These are phyloP conservation scores for Aspergillus terreus DNA, from an alignment of 2,329 filamentous ascomycete species.

Conservation along the genomic window DNA sequence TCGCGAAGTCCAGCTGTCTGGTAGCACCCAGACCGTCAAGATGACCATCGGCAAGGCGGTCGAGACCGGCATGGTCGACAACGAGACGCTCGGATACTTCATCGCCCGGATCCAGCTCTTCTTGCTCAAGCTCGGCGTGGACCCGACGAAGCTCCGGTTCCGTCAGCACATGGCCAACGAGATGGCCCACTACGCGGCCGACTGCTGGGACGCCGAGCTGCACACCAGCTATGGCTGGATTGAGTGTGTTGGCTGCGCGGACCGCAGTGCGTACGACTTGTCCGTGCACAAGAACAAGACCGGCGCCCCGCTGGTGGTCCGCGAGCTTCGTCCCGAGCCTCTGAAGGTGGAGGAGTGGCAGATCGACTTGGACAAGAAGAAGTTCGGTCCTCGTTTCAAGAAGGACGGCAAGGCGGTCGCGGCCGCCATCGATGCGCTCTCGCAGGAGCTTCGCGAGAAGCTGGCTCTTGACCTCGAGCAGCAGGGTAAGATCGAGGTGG, in stretches of 20 bases:
- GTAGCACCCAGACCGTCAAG: conserved; percentile 71
- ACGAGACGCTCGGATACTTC: conserved; percentile 98
- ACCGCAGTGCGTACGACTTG: conserved; percentile 91
- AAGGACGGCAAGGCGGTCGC: conserved; percentile 88
- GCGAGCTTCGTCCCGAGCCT: conserved; percentile 75
- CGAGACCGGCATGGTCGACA: conserved; percentile 77
- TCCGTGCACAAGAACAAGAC: conserved; percentile 92
- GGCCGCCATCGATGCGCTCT: conserved; percentile 68
- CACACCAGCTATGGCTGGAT: conserved; percentile 93
- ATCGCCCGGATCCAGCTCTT: conserved; percentile 90
- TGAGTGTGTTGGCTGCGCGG: conserved; percentile 95
- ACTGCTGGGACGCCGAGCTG: conserved; percentile 98
- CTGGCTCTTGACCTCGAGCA: conserved; percentile 70
- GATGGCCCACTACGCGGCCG: conserved; percentile 90
- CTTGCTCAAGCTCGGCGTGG: conserved; percentile 81
- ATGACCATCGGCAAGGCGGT: conserved; percentile 86
- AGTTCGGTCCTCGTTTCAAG: conserved; percentile 92
- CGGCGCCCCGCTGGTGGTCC: conserved; percentile 77
- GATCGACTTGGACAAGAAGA: conserved; percentile 87
- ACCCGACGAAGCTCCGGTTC: conserved; percentile 85
- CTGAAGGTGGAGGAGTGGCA: conserved; percentile 81
- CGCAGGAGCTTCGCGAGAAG: conserved; percentile 77
- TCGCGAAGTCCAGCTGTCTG: conserved; percentile 78
- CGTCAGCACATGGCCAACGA: conserved; percentile 93
- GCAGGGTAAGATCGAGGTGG: conserved; percentile 70